phyloP scores from a whole-genome alignment of 2,329 filamentous ascomycete genomes.

The Clonostachys byssicola region DNA sequence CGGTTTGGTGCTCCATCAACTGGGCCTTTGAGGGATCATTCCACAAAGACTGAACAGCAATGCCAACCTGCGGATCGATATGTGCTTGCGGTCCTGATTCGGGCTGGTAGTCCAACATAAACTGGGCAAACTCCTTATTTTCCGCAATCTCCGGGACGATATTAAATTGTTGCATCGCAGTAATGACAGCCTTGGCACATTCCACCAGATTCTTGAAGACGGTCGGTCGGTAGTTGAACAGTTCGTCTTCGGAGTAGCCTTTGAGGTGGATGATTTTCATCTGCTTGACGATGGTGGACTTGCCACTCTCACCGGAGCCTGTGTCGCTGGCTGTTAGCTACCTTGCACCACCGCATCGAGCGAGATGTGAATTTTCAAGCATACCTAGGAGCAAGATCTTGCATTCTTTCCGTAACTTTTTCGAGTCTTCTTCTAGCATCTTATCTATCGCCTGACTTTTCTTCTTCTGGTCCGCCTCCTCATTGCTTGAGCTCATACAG shows the following conservation, averaged over 20 bases:
- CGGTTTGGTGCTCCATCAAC: constrained; percentile 89
- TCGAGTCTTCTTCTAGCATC: constrained; percentile 89
- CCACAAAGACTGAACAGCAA: constrained; percentile 85
- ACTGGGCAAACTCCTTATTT: constrained; percentile 73
- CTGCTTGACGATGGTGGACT: constrained; percentile 99
- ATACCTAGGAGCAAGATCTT: constrained; percentile 94
- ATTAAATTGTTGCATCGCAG: constrained; percentile 87
- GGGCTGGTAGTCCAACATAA: constrained; percentile 81
- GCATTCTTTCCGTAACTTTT: constrained; percentile 91
- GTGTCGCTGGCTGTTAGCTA: constrained; percentile 5
- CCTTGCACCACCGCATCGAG: background rate
- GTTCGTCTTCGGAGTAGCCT: constrained; percentile 91
- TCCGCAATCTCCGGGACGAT: constrained; percentile 71
- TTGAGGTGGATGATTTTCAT: constrained; percentile 99
- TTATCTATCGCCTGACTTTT: constrained; percentile 94
- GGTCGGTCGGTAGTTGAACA: constrained; percentile 89
- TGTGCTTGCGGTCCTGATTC: constrained; percentile 86
- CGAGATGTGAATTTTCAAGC: constrained; percentile 14
- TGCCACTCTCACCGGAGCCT: constrained; percentile 98
- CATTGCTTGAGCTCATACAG: constrained; percentile 86
- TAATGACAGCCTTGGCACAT: constrained; percentile 90
- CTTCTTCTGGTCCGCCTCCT: constrained; percentile 91
- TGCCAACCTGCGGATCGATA: constrained; percentile 75
- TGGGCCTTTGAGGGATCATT: constrained; percentile 78
- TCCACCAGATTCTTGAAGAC: constrained; percentile 98